phyloP scores from a whole-genome alignment of 345 rosid species.

The Salix koriyanagi region DNA sequence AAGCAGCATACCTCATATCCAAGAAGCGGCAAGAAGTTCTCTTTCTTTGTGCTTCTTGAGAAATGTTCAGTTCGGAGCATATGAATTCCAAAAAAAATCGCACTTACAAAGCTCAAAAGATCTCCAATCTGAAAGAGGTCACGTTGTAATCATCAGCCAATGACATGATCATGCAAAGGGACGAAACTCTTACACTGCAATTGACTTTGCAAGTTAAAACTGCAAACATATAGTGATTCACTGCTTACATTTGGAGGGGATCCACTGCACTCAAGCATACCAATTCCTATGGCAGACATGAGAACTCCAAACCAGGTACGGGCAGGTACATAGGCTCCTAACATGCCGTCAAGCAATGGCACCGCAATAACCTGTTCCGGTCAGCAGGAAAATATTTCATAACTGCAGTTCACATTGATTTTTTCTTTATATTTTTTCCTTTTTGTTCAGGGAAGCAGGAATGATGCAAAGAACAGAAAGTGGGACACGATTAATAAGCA shows the following conservation, averaged over 20 bases:
- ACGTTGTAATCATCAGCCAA: too few species aligned
- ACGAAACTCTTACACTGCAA: too few species aligned
- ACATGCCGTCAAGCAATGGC: constrained; percentile 64
- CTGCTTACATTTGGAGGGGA: constrained; percentile 45
- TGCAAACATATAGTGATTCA: too few species aligned
- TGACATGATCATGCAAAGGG: too few species aligned
- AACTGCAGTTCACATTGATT: neutral
- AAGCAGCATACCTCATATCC: constrained; percentile 45
- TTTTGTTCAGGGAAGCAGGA: neutral
- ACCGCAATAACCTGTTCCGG: constrained; percentile 30
- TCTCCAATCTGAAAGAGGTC: constrained; percentile 46
- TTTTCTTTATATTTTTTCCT: neutral
- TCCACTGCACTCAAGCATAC: constrained; percentile 58
- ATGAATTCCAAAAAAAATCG: constrained; percentile 57
- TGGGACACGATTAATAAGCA: neutral
- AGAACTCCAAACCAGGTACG: constrained; percentile 61
- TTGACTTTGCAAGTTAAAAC: too few species aligned
- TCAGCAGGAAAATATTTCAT: neutral
- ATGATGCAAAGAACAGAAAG: too few species aligned
- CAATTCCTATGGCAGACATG: constrained; percentile 54
- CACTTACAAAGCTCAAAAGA: constrained; percentile 55
- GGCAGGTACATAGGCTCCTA: constrained; percentile 56
- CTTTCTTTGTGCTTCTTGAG: constrained; percentile 42
- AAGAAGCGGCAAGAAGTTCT: constrained; percentile 48
- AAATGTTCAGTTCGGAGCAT: constrained; percentile 58